Percentiles rank a stretch among this genome's conserved stretches.
Evolutionary conservation across 345 rosid genomes (phyloP).

Genomic region (Populus euphratica): DNA sequence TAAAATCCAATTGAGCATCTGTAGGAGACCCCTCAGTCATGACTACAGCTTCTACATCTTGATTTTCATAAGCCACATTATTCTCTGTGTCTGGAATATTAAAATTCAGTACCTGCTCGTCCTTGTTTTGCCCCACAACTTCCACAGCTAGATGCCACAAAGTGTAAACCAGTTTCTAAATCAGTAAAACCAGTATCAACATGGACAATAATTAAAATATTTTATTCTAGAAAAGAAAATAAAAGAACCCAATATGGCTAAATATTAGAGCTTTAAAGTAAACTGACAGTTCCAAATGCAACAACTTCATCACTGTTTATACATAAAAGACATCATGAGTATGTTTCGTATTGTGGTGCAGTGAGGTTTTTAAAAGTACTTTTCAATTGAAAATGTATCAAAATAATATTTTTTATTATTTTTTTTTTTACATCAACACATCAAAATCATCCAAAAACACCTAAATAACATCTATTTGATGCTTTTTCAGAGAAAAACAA

Average conservation of each 20-base stretch:
- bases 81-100: slow-evolving; percentile 51
- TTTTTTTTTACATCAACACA: no score
- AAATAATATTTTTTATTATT: no score
- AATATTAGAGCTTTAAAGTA: not conserved
- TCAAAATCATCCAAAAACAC: no score
- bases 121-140: slow-evolving; percentile 38
- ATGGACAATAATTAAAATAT: not conserved
- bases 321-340: not conserved
- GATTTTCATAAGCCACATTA: slow-evolving; percentile 48
- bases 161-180: not conserved
- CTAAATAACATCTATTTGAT: no score
- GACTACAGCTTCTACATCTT: slow-evolving; percentile 55
- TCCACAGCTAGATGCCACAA: slow-evolving; percentile 32
- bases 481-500: no score
- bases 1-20: slow-evolving; percentile 27
- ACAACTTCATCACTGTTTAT: not conserved
- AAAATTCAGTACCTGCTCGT: slow-evolving; percentile 45
- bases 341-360: no score
- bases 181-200: not conserved
- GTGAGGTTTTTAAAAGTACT: no score
- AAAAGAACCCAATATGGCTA: not conserved
- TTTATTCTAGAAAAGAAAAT: not conserved
- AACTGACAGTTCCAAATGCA: not conserved
- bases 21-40: slow-evolving; percentile 52
- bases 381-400: no score